Conservation (phyloP, 495 filamentous ascomycete species). For the Beverwykella pulmonaria region DNA sequence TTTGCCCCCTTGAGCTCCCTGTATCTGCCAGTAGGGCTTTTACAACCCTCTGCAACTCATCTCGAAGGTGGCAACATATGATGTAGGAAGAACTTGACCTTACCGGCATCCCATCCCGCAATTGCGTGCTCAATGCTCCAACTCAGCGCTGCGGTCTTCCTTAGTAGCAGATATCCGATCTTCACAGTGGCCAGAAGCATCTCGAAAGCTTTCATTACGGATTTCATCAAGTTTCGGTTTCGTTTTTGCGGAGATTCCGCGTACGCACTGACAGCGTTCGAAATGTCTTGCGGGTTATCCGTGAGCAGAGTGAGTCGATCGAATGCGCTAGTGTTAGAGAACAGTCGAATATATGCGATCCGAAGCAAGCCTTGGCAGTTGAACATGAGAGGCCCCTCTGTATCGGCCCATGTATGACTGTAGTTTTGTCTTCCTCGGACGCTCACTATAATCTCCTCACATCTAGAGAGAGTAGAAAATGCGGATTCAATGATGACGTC, state of each 20-base stretch:
- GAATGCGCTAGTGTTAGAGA: slow-evolving; percentile 10
- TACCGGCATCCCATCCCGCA: slow-evolving; percentile 24
- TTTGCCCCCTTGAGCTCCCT: too few species aligned
- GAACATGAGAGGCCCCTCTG: slow-evolving; percentile 26
- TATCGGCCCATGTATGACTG: slow-evolving; percentile 4
- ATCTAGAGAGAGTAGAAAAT: slow-evolving; percentile 11
- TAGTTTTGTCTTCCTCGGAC: slow-evolving; percentile 1
- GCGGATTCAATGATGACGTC: slow-evolving; percentile 4
- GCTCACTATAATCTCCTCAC: slow-evolving; percentile 1
- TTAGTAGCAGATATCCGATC: slow-evolving; percentile 14
- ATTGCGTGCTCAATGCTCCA: slow-evolving; percentile 33
- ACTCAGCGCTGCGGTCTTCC: slow-evolving; percentile 30
- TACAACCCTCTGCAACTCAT: too few species aligned
- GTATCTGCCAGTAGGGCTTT: too few species aligned
- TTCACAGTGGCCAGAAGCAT: slow-evolving; percentile 12
- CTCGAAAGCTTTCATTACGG: slow-evolving; percentile 16
- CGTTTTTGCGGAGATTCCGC: slow-evolving; percentile 1
- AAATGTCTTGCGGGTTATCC: slow-evolving; percentile 14
- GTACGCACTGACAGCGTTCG: neutral
- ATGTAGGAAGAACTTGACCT: too few species aligned
- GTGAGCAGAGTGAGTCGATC: slow-evolving; percentile 19
- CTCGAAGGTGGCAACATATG: too few species aligned
- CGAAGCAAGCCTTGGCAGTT: slow-evolving; percentile 28
- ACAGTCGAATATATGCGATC: slow-evolving; percentile 23
- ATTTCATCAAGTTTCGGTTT: slow-evolving; percentile 7